Percentiles rank a stretch among this genome's conserved stretches.
Evolutionary conservation across 768 basidiomycete genomes (phyloP).

Genomic region (Pulveroboletus frians): DNA sequence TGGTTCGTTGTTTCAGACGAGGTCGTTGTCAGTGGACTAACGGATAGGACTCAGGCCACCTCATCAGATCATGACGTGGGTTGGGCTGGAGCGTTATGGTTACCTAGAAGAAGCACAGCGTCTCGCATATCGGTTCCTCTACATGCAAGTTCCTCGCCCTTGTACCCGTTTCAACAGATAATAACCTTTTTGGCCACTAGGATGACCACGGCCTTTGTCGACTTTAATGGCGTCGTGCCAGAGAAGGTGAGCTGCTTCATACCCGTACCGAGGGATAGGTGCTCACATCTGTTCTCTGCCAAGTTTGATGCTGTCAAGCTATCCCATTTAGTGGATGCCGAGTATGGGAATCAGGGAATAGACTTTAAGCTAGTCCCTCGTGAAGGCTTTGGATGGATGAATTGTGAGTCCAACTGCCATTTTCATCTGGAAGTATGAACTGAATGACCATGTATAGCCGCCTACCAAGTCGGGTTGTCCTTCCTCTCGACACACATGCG

Average conservation of each 20-base stretch:
- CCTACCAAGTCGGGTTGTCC: constrained; percentile 94
- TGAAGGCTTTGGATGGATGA: constrained; percentile 99
- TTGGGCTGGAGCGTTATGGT: constrained; percentile 93
- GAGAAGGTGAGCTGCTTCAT: constrained; percentile 62
- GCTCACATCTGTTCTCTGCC: not conserved
- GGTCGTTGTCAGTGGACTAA: constrained; percentile 7
- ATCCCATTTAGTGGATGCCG: constrained; percentile 94
- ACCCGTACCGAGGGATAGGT: not conserved
- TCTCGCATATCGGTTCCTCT: constrained; percentile 93
- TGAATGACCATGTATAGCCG: constrained; percentile 45
- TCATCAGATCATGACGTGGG: constrained; percentile 98
- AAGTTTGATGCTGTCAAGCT: constrained; percentile 95
- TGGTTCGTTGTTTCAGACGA: constrained; percentile 38
- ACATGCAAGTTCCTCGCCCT: constrained; percentile 84
- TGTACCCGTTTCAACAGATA: not conserved
- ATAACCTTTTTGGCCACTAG: constrained; percentile 32
- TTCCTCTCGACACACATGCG: constrained; percentile 93
- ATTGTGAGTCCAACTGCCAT: constrained; percentile 47
- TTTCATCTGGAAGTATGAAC: not conserved
- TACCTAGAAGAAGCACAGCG: constrained; percentile 91
- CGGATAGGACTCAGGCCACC: constrained; percentile 59
- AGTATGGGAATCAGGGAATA: constrained; percentile 93
- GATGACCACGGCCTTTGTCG: constrained; percentile 93
- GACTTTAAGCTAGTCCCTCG: constrained; percentile 98
- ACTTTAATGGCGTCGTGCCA: constrained; percentile 96